Evolutionary conservation across 441 rosid genomes (phyloP), one percentile per base, ranked within the genome.

Genomic region (Adansonia madagascariensis): DNA sequence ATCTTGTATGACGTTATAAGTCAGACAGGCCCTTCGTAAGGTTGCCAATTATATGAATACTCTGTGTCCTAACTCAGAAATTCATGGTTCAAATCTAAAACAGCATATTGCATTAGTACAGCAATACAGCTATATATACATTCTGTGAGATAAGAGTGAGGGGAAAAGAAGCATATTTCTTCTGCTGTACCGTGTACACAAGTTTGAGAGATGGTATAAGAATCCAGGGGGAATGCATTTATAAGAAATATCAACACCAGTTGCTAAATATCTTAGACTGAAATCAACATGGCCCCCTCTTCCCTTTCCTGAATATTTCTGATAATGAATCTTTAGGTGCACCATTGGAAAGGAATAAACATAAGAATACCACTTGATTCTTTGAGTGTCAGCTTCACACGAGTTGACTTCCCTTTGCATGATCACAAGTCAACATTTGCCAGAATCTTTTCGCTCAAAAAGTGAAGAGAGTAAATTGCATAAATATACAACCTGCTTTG

Each of bases 361-460:
- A 27, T 27, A 55, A 39, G 35, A 72, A 55, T 10, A 56, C 46
- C n/a, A 31, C 47, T 71, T 52, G 63, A 66, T 27, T 57, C 76
- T 79, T 82, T 75, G 64, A 64, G 15, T 4, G 76, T 67, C 59
- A 49, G 53, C 69, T 71, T 53, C 77, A 78, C 65, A 63, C 2
- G 62, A 47, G 71, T 69, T 15, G 71, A 66, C 75, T 76, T 77
- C 78, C 62, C 70, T 65, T 68, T 72, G 82, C 27, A 82, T 68
- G 73, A 74, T 27, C 31, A 27, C 31, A 27, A 74, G 77, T 71
- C 83, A 75, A 87, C 85, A 84, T 75, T 84, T 82, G 73, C 74
- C 80, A 69, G 65, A 80, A 82, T 87, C 92, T 82, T 74, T 82
- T 78, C 82, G 77, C 98, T 91, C 88, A 82, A 83, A 83, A 3